A percentile compares a stretch with the other conserved stretches of the same genome.
Evolutionary conservation across 2,329 filamentous ascomycete genomes (phyloP).

Genomic region (Alternaria infectoria): DNA sequence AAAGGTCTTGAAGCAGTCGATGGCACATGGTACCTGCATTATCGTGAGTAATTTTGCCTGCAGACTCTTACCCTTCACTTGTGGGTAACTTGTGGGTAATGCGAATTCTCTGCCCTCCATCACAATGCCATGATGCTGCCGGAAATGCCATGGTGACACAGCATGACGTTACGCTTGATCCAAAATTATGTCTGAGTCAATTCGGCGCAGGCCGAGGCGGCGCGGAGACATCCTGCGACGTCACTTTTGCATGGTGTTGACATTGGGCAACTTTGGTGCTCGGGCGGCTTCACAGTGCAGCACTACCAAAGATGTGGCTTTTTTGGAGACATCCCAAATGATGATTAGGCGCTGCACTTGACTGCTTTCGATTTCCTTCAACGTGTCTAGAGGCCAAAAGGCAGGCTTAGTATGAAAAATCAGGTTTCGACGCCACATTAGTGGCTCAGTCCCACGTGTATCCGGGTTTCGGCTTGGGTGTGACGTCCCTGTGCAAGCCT

Average conservation of each 20-base stretch:
- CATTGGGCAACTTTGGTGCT: conserved; percentile 8
- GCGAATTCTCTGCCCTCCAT: conserved; percentile 8
- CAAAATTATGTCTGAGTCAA: background rate
- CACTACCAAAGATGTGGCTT: conserved; percentile 1
- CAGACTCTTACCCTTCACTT: background rate
- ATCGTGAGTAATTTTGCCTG: conserved; percentile 5
- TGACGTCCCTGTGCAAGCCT: conserved; percentile 17
- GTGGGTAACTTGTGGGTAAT: background rate
- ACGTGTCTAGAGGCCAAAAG: conserved; percentile 10
- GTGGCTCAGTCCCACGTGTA: conserved; percentile 27
- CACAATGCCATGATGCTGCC: conserved; percentile 14
- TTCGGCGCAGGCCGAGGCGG: background rate
- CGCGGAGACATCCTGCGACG: conserved; percentile 2
- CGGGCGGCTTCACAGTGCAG: conserved; percentile 9
- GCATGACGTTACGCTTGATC: conserved; percentile 21
- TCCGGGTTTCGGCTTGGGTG: conserved; percentile 2
- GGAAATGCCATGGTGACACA: conserved; percentile 11
- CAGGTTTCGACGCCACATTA: conserved; percentile 25
- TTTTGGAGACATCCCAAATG: background rate
- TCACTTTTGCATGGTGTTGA: conserved; percentile 13
- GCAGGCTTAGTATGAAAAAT: conserved; percentile 6
- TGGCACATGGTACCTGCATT: conserved; percentile 34
- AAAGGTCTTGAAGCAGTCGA: conserved; percentile 23
- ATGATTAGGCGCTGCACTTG: conserved; percentile 2
- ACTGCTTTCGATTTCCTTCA: conserved; percentile 8